phyloP scores from a whole-genome alignment of 306 rosid species.

The Vicia sativa region DNA sequence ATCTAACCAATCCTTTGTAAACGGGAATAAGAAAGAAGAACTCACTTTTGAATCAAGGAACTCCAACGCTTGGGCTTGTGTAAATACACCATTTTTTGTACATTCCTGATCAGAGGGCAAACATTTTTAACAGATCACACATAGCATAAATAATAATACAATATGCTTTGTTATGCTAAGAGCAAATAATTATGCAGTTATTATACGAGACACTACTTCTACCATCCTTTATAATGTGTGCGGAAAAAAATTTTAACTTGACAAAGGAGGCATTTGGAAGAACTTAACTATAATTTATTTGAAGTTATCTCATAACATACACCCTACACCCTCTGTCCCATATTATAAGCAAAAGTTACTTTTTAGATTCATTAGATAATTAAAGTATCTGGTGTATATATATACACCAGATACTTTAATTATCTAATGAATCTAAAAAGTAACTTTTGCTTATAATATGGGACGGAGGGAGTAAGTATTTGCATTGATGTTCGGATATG shows the following conservation, averaged over 20 bases:
- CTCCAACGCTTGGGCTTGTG: slow-evolving; percentile 72
- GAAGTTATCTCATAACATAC: background rate
- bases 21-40: slow-evolving; percentile 31
- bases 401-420: too few relatives aligned
- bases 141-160: slow-evolving; percentile 26
- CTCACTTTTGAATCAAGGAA: slow-evolving; percentile 74
- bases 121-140: slow-evolving; percentile 31
- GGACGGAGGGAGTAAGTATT: too few relatives aligned
- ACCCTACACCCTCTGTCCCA: too few relatives aligned
- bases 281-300: background rate
- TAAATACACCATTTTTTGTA: slow-evolving; percentile 56
- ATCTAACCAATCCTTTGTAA: background rate
- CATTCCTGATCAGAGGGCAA: slow-evolving; percentile 67
- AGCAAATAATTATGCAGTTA: slow-evolving; percentile 14
- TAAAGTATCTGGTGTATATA: too few relatives aligned
- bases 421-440: too few relatives aligned
- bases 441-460: too few relatives aligned
- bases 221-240: slow-evolving; percentile 6
- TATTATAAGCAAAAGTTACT: too few relatives aligned
- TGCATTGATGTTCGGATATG: background rate
- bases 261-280: background rate
- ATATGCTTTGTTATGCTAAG: background rate
- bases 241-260: slow-evolving; percentile 17
- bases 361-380: too few relatives aligned
- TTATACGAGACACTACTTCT: slow-evolving; percentile 10